These are phyloP conservation scores for Saccharum officinarum DNA, from an alignment of 176 grass and related monocot genomes.

Conservation along the genomic window DNA sequence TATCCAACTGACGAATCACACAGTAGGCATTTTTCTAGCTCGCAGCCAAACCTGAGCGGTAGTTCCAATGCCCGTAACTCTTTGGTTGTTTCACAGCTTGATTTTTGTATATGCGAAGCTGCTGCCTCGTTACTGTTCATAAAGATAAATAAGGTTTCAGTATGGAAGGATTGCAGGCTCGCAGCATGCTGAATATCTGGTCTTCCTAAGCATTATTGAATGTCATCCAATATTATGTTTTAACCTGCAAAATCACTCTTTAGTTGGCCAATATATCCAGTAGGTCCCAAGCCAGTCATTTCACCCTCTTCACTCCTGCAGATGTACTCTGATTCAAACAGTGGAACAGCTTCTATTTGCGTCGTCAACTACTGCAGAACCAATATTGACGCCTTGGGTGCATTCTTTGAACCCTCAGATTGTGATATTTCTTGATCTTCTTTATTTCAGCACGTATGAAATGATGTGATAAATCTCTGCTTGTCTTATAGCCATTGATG, in stretches of 20 bases:
- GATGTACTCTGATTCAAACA: slow-evolving; percentile 94
- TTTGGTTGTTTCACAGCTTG: neutral
- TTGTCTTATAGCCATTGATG: slow-evolving; percentile 72
- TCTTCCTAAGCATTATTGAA: neutral
- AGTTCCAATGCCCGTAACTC: slow-evolving; percentile 13
- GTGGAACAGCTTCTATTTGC: slow-evolving; percentile 93
- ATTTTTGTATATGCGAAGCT: neutral
- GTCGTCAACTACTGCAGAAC: slow-evolving; percentile 88
- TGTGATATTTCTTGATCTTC: slow-evolving; percentile 12
- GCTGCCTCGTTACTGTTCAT: neutral
- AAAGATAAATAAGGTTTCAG: neutral
- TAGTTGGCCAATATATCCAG: neutral
- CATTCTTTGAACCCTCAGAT: slow-evolving; percentile 23
- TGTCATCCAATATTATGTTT: slow-evolving; percentile 27
- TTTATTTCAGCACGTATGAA: slow-evolving; percentile 1
- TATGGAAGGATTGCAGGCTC: neutral
- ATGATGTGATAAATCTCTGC: slow-evolving; percentile 13
- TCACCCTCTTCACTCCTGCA: slow-evolving; percentile 42
- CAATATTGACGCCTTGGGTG: slow-evolving; percentile 95
- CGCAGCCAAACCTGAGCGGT: neutral
- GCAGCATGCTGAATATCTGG: slow-evolving; percentile 10
- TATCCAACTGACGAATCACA: neutral
- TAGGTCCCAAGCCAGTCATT: neutral
- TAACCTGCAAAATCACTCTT: slow-evolving; percentile 8
- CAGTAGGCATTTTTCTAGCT: slow-evolving; percentile 10